These are phyloP conservation scores for Coniochaeta hoffmannii DNA, from an alignment of 2,329 filamentous ascomycete genomes.

Conservation along the genomic window DNA sequence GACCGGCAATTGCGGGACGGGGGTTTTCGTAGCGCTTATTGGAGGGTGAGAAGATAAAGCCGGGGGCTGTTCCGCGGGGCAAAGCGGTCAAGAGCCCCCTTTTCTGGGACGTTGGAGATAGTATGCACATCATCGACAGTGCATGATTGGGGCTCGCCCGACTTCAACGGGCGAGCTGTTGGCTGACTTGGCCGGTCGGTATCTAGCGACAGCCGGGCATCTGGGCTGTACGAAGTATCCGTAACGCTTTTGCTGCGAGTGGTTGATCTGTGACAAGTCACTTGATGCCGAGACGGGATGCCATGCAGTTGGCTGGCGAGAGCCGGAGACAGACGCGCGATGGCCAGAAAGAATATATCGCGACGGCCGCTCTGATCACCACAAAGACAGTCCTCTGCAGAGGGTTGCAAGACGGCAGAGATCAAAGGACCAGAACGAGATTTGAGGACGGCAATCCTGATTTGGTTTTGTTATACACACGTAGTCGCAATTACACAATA, in stretches of 20 bases:
- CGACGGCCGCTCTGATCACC: not conserved
- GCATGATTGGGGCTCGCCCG: not conserved
- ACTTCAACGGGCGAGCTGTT: not conserved
- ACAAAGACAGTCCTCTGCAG: not conserved
- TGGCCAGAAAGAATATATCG: not conserved
- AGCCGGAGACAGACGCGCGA: not conserved
- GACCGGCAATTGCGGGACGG: not conserved
- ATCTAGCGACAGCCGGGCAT: not conserved
- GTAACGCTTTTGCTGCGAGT: not conserved
- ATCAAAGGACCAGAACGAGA: not conserved
- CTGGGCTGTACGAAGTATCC: not conserved
- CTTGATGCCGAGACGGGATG: not conserved
- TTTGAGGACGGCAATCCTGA: not conserved
- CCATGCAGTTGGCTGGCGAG: not conserved
- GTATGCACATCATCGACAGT: not conserved
- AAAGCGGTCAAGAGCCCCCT: not conserved
- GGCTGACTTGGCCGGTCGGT: not conserved
- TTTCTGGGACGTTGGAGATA: not conserved
- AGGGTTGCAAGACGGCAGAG: not conserved
- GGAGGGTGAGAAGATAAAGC: too few relatives aligned
- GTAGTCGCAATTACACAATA: slow-evolving; percentile 1
- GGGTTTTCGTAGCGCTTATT: too few relatives aligned
- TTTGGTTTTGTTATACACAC: not conserved
- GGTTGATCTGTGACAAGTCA: not conserved
- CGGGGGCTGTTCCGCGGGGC: too few relatives aligned